Evolutionary conservation across 352 stramenopile genomes (phyloP), one percentile per base, ranked within the genome.

Genomic region (Phytophthora pluvialis): DNA sequence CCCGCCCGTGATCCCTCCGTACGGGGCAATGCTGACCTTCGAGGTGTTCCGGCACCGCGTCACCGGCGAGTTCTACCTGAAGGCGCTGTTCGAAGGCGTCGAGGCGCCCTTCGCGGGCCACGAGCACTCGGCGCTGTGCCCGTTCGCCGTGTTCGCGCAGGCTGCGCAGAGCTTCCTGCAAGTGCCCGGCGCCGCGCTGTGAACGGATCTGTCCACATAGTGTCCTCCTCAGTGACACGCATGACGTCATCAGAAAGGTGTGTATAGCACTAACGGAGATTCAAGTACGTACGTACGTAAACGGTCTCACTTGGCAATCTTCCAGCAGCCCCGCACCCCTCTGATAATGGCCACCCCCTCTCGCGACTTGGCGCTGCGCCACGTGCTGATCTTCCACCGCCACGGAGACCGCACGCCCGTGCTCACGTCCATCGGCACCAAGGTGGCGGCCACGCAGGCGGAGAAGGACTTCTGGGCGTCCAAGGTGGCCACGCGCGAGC

Each of bases 321-420:
- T 55, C 59, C 40, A 62, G 59, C 60, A 56, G 42, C 38, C 31
- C 18, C n/a, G 15, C 47, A 60, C 9, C 2, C 3, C 16, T n/a
- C 48, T 46, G 25, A 55, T 60, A 42, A 76, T 76, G 68, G 36
- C 68, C 55, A 66, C 63, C 60, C 49, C 44, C 12, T 7, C 60
- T 63, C 57, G 55, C 60, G 66, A 78, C 42, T 69, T 94, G 31
- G 55, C 69, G 48, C 64, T 94, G 56, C 75, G 73, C 38, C 85
- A 95, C 61, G 87, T 91, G 58, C 67, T 95, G 49, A 68, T 93
- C 29, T 89, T 93, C 65, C 85, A 94, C 53, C 87, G 87, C 53
- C 87, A 94, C 51, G 87, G 87, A 49, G 87, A 95, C 63, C 83
- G 87, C 44, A 81, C 85, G 51, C 87, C 87, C 5, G 78, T 95